phyloP scores from a whole-genome alignment of 73 alveolate species.

The Uronychia setigera region DNA sequence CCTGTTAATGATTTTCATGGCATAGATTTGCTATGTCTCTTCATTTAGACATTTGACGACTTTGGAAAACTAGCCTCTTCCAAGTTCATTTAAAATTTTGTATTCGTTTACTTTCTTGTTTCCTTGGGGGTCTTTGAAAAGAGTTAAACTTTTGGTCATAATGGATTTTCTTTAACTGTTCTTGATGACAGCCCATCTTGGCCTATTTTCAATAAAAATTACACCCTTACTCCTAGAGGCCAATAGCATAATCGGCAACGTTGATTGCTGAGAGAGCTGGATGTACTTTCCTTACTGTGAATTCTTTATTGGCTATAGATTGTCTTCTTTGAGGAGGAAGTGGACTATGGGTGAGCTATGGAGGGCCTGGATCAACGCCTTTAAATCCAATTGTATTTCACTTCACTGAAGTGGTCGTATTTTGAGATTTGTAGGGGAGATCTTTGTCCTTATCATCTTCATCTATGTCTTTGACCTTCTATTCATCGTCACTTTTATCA shows the following conservation, averaged over 20 bases:
- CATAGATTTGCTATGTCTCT: conserved; percentile 35
- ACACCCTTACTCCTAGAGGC: not conserved
- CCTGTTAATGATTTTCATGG: conserved; percentile 53
- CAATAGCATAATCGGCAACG: not conserved
- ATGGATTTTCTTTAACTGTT: not conserved
- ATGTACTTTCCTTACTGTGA: not conserved
- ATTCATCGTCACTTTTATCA: too few species aligned
- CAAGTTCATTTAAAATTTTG: conserved; percentile 21
- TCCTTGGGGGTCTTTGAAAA: conserved; percentile 34
- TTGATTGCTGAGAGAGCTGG: not conserved
- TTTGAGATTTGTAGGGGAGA: not conserved
- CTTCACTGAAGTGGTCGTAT: not conserved
- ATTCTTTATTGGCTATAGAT: not conserved
- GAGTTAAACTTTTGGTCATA: conserved; percentile 10
- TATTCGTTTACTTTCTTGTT: conserved; percentile 47
- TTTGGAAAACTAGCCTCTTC: conserved; percentile 47
- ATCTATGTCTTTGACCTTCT: too few species aligned
- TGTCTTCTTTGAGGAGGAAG: not conserved
- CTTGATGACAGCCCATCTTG: not conserved
- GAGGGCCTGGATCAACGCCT: not conserved
- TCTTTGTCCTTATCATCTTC: too few species aligned
- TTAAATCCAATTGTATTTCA: not conserved
- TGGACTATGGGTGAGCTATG: not conserved
- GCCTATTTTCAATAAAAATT: not conserved
- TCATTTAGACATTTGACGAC: conserved; percentile 27